These are phyloP conservation scores for Rhytidiadelphus loreus DNA, from an alignment of 225 moss, liverwort and hornwort species.

Conservation along the genomic window DNA sequence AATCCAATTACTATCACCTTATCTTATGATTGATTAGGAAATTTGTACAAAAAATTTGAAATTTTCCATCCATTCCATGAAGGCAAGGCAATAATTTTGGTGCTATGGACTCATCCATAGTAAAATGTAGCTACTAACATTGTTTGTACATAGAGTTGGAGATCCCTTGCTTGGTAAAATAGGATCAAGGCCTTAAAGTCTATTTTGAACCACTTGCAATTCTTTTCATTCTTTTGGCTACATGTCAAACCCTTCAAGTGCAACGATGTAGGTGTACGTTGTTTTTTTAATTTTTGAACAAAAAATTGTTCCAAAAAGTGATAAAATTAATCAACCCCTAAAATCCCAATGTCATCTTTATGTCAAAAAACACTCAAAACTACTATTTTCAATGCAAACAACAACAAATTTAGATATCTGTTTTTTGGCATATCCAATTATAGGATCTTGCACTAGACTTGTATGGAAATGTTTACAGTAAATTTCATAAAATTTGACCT, in stretches of 20 bases:
- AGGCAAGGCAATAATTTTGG: not conserved
- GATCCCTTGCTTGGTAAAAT: not conserved
- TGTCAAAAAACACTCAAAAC: not conserved
- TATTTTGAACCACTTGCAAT: not conserved
- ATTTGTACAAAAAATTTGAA: not conserved
- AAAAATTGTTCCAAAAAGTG: not conserved
- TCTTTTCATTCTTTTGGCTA: not conserved
- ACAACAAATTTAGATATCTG: not conserved
- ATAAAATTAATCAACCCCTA: not conserved
- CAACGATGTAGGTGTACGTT: not conserved
- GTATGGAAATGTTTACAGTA: not conserved
- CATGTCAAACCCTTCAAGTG: not conserved
- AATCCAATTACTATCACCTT: not conserved
- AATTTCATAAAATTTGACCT: not conserved
- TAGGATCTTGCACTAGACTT: no score
- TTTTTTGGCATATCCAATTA: no score
- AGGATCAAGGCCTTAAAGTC: not conserved
- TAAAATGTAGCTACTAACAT: not conserved
- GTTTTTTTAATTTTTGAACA: not conserved
- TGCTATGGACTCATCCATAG: not conserved
- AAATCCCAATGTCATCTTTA: not conserved
- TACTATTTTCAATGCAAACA: not conserved
- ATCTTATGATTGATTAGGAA: not conserved
- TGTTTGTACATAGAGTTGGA: not conserved
- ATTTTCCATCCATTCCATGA: not conserved